A percentile compares a stretch with the other conserved stretches of the same genome.
These are phyloP conservation scores for Colletotrichum sp. DNA, from an alignment of 2,329 filamentous ascomycete genomes.

Conservation along the genomic window DNA sequence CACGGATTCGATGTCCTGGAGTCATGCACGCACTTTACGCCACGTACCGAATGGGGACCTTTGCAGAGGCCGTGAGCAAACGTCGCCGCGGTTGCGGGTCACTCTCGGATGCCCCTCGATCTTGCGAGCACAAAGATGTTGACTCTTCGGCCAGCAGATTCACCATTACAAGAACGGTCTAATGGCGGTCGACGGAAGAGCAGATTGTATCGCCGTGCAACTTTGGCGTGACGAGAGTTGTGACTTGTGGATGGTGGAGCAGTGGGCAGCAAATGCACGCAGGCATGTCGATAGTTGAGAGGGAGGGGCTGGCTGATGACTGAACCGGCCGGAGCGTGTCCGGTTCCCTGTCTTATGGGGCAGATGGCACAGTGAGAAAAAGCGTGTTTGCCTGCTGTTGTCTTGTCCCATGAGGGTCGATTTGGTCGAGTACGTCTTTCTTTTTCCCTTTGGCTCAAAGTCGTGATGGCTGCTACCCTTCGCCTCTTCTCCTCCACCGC, in stretches of 20 bases:
- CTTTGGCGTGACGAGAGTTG: neutral
- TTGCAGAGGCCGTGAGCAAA: neutral
- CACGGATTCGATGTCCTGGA: slow-evolving; percentile 12
- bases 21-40: slow-evolving; percentile 23
- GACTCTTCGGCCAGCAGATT: neutral
- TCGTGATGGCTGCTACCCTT: slow-evolving; percentile 12
- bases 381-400: neutral
- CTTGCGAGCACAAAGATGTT: neutral
- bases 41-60: slow-evolving; percentile 2
- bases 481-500: neutral
- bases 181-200: neutral
- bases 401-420: neutral
- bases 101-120: neutral
- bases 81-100: neutral
- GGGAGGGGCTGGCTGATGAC: neutral
- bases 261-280: neutral
- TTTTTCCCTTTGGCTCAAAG: neutral
- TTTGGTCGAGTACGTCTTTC: neutral
- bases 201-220: neutral
- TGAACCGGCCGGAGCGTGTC: neutral
- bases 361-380: neutral
- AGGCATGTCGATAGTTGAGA: neutral
- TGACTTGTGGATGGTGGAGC: neutral
- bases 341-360: neutral
- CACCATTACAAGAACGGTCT: neutral